Conservation (phyloP, 1,284 basidiomycete species). For the Taiwanofungus camphoratus region DNA sequence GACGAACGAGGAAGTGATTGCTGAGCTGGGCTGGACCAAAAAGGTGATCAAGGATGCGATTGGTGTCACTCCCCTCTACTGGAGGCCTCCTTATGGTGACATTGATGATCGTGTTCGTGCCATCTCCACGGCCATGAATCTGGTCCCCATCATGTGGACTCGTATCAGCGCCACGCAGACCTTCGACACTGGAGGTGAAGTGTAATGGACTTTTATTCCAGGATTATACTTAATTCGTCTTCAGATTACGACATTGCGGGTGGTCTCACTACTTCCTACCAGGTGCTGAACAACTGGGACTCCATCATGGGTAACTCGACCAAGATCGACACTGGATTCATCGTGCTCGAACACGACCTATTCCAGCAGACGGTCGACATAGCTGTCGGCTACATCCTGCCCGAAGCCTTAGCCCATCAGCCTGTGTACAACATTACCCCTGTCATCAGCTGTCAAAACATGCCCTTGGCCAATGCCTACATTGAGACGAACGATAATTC, state of each 20-base stretch:
- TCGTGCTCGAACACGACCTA: conserved; percentile 73
- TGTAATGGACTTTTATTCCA: not conserved
- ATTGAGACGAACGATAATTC: conserved; percentile 62
- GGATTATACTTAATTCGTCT: not conserved
- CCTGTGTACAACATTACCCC: conserved; percentile 58
- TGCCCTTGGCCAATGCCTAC: conserved; percentile 53
- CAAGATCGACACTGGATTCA: conserved; percentile 51
- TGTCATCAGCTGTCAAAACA: conserved; percentile 63
- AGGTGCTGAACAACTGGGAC: conserved; percentile 63
- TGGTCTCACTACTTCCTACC: conserved; percentile 50
- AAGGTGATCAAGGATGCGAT: conserved; percentile 77
- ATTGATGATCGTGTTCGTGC: conserved; percentile 80
- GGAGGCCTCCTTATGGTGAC: conserved; percentile 66
- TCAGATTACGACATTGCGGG: conserved; percentile 75
- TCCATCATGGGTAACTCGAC: conserved; percentile 52
- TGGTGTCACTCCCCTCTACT: conserved; percentile 64
- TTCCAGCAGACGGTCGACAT: conserved; percentile 65
- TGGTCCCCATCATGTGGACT: conserved; percentile 66
- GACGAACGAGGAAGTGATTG: conserved; percentile 80
- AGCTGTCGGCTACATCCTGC: conserved; percentile 67
- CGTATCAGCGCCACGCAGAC: conserved; percentile 49
- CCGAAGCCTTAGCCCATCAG: conserved; percentile 55
- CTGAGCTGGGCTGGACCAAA: conserved; percentile 84
- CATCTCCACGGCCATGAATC: conserved; percentile 65
- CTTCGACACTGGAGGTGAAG: conserved; percentile 59